Evolutionary conservation across 306 rosid species (phyloP).

Genomic region (Comarum palustre): DNA sequence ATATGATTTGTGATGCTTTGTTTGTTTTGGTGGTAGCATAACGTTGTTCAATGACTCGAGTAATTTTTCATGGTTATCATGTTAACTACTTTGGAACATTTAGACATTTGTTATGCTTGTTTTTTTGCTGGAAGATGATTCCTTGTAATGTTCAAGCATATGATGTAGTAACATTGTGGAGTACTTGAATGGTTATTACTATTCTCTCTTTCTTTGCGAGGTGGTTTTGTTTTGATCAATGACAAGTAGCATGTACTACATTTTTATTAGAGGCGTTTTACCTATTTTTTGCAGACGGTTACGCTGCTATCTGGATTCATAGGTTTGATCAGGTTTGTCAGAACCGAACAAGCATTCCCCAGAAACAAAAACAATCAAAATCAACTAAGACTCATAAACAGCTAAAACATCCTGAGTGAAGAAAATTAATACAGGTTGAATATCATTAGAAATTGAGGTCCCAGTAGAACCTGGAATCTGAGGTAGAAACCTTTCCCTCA

Average conservation of each 20-base stretch:
- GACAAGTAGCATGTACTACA: not conserved
- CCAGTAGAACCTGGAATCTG: not conserved
- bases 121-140: conserved; percentile 14
- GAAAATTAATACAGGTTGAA: not conserved
- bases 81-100: conserved; percentile 9
- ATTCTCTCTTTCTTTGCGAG: not conserved
- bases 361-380: conserved; percentile 1
- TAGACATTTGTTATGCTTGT: conserved; percentile 19
- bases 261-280: not conserved
- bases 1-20: conserved; percentile 25
- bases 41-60: conserved; percentile 19
- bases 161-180: conserved; percentile 4
- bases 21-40: conserved; percentile 26
- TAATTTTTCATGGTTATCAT: conserved; percentile 18
- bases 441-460: not conserved
- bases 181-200: not conserved
- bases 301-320: not conserved
- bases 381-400: not conserved
- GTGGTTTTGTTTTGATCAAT: not conserved
- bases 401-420: not conserved
- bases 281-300: not conserved
- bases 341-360: not conserved
- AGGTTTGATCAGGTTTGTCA: not conserved
- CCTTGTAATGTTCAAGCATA: conserved; percentile 1
- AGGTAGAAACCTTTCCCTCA: not conserved